phyloP scores from a whole-genome alignment of 1,284 basidiomycete genomes.

The Cutaneotrichosporon mucoides region DNA sequence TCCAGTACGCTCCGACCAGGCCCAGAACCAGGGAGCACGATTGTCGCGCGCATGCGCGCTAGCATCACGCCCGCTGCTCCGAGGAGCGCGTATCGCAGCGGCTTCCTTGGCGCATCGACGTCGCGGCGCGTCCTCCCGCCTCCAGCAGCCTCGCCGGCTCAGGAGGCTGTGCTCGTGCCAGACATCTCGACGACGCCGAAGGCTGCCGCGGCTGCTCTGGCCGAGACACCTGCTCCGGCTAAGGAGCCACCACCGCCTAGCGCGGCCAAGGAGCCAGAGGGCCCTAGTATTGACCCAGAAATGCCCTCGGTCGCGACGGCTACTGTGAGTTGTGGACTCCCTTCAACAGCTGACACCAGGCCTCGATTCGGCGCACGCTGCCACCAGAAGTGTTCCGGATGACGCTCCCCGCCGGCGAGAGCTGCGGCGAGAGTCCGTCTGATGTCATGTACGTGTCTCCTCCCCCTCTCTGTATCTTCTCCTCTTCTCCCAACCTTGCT shows the following conservation, averaged over 20 bases:
- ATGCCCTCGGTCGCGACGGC: conserved; percentile 22
- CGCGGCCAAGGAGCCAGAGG: neutral
- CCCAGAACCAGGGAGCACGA: neutral
- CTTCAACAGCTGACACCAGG: conserved; percentile 20
- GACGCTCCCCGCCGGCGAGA: conserved; percentile 15
- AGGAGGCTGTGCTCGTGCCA: neutral
- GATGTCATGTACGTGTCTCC: conserved; percentile 30
- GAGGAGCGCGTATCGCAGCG: neutral
- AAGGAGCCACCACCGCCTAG: neutral
- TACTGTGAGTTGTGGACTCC: conserved; percentile 24
- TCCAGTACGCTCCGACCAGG: neutral
- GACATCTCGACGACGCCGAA: neutral
- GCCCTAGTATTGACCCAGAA: conserved; percentile 20
- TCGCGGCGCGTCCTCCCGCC: neutral
- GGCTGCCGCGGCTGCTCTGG: neutral
- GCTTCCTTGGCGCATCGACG: neutral
- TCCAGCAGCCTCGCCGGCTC: neutral
- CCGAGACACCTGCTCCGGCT: neutral
- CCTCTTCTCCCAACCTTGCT: too few species aligned
- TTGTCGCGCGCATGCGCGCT: conserved; percentile 6
- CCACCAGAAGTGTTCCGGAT: conserved; percentile 32
- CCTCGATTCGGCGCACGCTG: conserved; percentile 32
- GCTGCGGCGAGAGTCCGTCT: conserved; percentile 14
- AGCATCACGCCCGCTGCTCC: conserved; percentile 7
- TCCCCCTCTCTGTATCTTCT: neutral